phyloP scores from a whole-genome alignment of 441 rosid genomes.

The Populus tomentosa region DNA sequence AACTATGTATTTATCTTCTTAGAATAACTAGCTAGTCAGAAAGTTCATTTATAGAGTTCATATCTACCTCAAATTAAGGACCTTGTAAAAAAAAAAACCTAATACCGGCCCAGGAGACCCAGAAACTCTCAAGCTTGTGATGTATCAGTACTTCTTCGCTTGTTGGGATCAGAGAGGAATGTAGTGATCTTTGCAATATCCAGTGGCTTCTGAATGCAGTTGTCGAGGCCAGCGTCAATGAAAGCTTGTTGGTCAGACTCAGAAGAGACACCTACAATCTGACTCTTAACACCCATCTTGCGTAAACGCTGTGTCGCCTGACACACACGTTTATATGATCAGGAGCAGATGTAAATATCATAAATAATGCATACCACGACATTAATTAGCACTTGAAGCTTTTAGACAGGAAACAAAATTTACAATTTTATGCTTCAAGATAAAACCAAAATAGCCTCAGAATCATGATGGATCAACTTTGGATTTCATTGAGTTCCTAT shows the following conservation, averaged over 20 bases:
- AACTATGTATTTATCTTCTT: too few relatives aligned
- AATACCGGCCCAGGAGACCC: background rate
- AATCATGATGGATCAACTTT: background rate
- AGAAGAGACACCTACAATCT: background rate
- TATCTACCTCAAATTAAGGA: too few relatives aligned
- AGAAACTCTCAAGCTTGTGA: background rate
- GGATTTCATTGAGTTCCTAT: background rate
- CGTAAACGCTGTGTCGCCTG: background rate
- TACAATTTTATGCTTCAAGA: background rate
- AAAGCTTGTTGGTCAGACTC: background rate
- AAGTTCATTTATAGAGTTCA: too few relatives aligned
- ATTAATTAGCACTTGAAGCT: too few relatives aligned
- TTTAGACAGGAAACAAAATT: too few relatives aligned
- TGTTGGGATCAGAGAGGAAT: background rate
- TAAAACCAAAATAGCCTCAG: background rate
- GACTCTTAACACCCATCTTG: background rate
- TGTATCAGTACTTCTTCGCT: background rate
- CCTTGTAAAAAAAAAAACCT: too few relatives aligned
- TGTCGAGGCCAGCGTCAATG: background rate
- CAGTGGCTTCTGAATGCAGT: background rate
- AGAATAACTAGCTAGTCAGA: too few relatives aligned
- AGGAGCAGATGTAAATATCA: too few relatives aligned
- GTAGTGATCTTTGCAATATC: background rate
- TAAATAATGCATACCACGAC: too few relatives aligned
- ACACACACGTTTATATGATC: background rate